These are phyloP conservation scores for Sclerotinia trifoliorum DNA, from an alignment of 2,329 filamentous ascomycete species.

Conservation along the genomic window DNA sequence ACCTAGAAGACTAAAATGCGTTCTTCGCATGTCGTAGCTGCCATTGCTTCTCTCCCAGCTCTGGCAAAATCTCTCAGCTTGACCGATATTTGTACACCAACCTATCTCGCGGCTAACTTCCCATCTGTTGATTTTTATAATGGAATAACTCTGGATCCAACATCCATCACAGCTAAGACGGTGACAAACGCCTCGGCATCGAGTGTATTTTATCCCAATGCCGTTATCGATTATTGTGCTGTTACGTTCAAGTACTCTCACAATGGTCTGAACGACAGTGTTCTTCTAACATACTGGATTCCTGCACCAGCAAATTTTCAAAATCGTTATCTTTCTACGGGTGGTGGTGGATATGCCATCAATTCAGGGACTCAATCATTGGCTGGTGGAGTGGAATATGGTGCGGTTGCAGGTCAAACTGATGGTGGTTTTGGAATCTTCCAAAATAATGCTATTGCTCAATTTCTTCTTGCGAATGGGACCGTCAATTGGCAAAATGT, in stretches of 20 bases:
- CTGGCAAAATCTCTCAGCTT: not conserved
- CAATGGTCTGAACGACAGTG: conserved; percentile 42
- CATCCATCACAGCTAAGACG: conserved; percentile 42
- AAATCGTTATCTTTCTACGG: conserved; percentile 48
- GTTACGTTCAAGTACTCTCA: conserved; percentile 49
- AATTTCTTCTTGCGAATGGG: conserved; percentile 43
- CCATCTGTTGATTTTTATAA: conserved; percentile 3
- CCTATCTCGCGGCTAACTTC: conserved; percentile 2
- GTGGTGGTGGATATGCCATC: conserved; percentile 49
- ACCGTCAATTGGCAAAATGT: conserved; percentile 33
- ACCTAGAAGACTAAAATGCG: not conserved
- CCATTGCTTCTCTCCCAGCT: not conserved
- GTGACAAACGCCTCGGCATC: conserved; percentile 40
- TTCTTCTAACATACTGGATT: conserved; percentile 45
- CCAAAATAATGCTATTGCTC: conserved; percentile 42
- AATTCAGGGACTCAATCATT: conserved; percentile 41
- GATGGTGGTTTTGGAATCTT: conserved; percentile 53
- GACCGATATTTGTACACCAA: conserved; percentile 1
- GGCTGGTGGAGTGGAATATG: conserved; percentile 46
- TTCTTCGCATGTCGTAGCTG: not conserved
- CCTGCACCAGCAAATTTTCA: conserved; percentile 46
- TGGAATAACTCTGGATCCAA: conserved; percentile 35
- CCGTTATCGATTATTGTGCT: conserved; percentile 46
- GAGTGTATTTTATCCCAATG: conserved; percentile 37
- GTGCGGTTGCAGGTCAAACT: conserved; percentile 50